These are phyloP conservation scores for Cylindrotheca closterium DNA, from an alignment of 108 stramenopile genomes.

Conservation along the genomic window DNA sequence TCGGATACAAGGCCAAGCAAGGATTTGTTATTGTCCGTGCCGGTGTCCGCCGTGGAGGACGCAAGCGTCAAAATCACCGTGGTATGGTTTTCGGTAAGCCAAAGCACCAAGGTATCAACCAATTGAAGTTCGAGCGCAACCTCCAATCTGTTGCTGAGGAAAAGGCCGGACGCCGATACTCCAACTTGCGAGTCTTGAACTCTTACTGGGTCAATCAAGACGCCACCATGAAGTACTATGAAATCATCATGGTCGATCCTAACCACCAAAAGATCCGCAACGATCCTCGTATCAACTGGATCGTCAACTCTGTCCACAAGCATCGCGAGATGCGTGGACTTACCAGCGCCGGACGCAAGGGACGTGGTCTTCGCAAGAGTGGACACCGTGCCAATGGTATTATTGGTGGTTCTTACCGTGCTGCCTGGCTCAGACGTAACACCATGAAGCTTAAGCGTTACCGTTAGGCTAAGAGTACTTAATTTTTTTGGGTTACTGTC, in stretches of 20 bases:
- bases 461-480: conserved; percentile 69
- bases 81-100: conserved; percentile 99
- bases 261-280: conserved; percentile 94
- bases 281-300: conserved; percentile 99
- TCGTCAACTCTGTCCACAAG: conserved; percentile 98
- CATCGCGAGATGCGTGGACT: conserved; percentile 99
- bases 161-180: conserved; percentile 95
- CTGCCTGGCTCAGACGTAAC: conserved; percentile 97
- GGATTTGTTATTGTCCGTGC: conserved; percentile 98
- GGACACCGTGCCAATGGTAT: conserved; percentile 99
- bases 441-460: conserved; percentile 95
- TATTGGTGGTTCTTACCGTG: conserved; percentile 93
- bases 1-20: conserved; percentile 99
- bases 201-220: conserved; percentile 99
- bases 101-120: conserved; percentile 99
- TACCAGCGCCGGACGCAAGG: conserved; percentile 97
- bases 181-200: conserved; percentile 98
- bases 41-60: conserved; percentile 99
- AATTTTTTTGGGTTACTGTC: conserved; percentile 23
- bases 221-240: conserved; percentile 99
- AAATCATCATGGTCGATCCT: conserved; percentile 99
- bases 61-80: conserved; percentile 98
- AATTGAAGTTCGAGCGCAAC: conserved; percentile 98
- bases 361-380: conserved; percentile 96
- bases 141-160: conserved; percentile 98